Evolutionary conservation across 805 yeast genomes (phyloP).

Genomic region (Saturnispora zaruensis): DNA sequence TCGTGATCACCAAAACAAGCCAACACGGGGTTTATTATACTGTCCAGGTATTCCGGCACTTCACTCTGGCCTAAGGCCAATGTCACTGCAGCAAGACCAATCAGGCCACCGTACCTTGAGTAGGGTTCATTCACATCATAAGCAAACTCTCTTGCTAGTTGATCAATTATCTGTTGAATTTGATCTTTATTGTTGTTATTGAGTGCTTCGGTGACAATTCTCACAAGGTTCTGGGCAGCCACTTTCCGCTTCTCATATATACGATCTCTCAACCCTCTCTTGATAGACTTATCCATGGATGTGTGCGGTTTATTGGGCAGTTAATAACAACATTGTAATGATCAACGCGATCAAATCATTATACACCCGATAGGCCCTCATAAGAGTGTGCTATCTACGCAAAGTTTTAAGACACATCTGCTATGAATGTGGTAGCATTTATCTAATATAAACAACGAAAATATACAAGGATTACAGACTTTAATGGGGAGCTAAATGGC

Average conservation of each 20-base stretch:
- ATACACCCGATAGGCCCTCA: not conserved
- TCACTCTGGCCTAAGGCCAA: slow-evolving; percentile 84
- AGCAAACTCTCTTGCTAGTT: slow-evolving; percentile 67
- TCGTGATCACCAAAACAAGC: slow-evolving; percentile 97
- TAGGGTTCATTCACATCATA: slow-evolving; percentile 78
- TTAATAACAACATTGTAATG: not conserved
- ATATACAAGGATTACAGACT: not conserved
- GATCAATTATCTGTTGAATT: slow-evolving; percentile 58
- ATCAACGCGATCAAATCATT: slow-evolving; percentile 1
- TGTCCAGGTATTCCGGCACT: slow-evolving; percentile 74
- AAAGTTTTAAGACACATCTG: not conserved
- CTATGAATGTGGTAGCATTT: not conserved
- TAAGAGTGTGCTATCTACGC: not conserved
- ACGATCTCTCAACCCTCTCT: slow-evolving; percentile 62
- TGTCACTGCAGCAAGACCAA: slow-evolving; percentile 92
- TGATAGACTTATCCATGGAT: slow-evolving; percentile 38
- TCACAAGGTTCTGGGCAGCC: slow-evolving; percentile 73
- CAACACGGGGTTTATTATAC: slow-evolving; percentile 83
- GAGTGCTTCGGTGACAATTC: slow-evolving; percentile 60
- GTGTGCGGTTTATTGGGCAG: not conserved
- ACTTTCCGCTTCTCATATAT: slow-evolving; percentile 70
- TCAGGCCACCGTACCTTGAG: slow-evolving; percentile 91
- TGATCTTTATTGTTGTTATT: slow-evolving; percentile 46
- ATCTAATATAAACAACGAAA: not conserved
- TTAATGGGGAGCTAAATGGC: not conserved